Percentiles rank a stretch among this genome's conserved stretches.
phyloP scores from a whole-genome alignment of 306 rosid species.

The Biancaea sappan region DNA sequence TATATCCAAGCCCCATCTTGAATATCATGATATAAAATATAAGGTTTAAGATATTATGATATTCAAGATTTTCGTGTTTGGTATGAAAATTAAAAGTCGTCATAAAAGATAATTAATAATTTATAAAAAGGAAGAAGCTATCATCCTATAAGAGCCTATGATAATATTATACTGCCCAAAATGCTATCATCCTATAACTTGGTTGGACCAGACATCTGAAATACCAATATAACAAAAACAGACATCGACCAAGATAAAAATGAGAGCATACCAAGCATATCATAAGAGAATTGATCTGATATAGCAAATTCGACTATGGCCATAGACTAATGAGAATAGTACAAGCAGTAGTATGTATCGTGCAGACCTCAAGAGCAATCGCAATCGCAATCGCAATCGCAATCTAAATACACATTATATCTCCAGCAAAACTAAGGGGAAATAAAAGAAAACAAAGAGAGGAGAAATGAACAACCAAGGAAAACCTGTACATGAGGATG shows the following conservation, averaged over 20 bases:
- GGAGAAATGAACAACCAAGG: not conserved
- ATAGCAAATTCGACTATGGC: not conserved
- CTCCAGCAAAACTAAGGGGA: constrained; percentile 13
- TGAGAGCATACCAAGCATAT: not conserved
- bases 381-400: constrained; percentile 8
- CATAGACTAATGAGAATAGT: not conserved
- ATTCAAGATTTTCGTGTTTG: not conserved
- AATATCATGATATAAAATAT: no score
- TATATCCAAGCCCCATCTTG: no score
- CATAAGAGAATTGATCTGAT: not conserved
- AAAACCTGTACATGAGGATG: constrained; percentile 28
- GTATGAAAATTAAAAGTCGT: not conserved
- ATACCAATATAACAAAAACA: not conserved
- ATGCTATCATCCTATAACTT: not conserved
- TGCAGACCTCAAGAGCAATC: constrained; percentile 13
- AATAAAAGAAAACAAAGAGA: not conserved
- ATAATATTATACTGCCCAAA: no score
- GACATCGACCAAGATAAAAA: not conserved
- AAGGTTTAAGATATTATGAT: not conserved
- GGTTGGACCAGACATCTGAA: not conserved
- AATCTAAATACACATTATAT: constrained; percentile 32
- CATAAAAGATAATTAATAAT: no score
- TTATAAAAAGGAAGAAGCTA: no score
- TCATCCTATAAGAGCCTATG: no score
- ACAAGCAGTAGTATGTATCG: constrained; percentile 4